Conservation (phyloP, 129 eudicot genomes). For the Calendula officinalis region DNA sequence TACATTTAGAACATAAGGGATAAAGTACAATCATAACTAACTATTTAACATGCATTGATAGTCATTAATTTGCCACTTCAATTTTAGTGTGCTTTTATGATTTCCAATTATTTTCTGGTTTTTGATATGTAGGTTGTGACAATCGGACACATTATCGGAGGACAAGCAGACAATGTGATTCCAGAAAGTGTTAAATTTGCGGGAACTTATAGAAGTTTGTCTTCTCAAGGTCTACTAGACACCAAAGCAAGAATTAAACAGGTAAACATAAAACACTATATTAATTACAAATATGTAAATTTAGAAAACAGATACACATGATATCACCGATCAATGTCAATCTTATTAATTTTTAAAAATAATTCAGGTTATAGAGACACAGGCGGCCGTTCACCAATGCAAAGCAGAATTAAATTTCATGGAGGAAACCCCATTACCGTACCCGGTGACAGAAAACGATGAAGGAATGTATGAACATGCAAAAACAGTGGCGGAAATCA, state of each 20-base stretch:
- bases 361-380: conserved; percentile 51
- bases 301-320: background rate
- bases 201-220: conserved; percentile 73
- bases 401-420: conserved; percentile 43
- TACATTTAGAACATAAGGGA: no score
- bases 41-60: no score
- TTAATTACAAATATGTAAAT: no score
- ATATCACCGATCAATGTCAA: background rate
- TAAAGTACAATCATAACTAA: no score
- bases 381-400: conserved; percentile 52
- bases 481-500: conserved; percentile 45
- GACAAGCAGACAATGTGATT: conserved; percentile 57
- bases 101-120: conserved; percentile 10
- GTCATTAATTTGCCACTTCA: no score
- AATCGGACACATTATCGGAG: conserved; percentile 52
- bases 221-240: conserved; percentile 52
- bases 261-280: conserved; percentile 33
- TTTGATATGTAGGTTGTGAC: conserved; percentile 45
- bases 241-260: conserved; percentile 59
- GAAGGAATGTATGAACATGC: conserved; percentile 47
- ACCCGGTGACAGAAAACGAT: conserved; percentile 49
- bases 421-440: conserved; percentile 51
- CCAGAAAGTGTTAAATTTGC: conserved; percentile 68
- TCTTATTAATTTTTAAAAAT: background rate
- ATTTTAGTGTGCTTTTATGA: background rate